Evolutionary conservation across 108 stramenopile genomes (phyloP).

Genomic region (Chaetoceros muelleri): DNA sequence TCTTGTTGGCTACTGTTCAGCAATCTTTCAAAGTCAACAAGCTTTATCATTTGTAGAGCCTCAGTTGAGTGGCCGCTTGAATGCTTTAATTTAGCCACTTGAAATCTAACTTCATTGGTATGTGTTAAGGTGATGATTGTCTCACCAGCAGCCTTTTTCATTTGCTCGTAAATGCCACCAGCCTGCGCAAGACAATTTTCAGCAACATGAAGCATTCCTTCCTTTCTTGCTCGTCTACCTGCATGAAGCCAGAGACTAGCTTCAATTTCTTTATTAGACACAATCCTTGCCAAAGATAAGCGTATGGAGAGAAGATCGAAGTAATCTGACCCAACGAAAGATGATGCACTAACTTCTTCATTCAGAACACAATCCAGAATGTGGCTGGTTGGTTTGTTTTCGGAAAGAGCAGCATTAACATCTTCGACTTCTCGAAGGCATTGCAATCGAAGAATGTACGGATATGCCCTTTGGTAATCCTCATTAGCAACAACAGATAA

Average conservation of each 20-base stretch:
- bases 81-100: conserved; percentile 74
- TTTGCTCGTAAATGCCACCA: conserved; percentile 17
- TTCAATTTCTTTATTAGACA: conserved; percentile 39
- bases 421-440: conserved; percentile 70
- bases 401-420: conserved; percentile 12
- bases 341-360: neutral
- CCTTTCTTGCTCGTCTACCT: conserved; percentile 65
- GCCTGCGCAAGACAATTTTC: conserved; percentile 58
- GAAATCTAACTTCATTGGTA: conserved; percentile 32
- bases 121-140: conserved; percentile 7
- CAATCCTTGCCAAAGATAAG: conserved; percentile 58
- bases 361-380: no score
- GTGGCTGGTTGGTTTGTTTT: no score
- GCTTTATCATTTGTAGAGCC: conserved; percentile 61
- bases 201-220: conserved; percentile 39
- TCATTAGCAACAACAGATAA: conserved; percentile 61
- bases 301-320: conserved; percentile 27
- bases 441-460: conserved; percentile 51
- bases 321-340: neutral
- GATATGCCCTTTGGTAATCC: conserved; percentile 62
- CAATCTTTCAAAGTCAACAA: conserved; percentile 19
- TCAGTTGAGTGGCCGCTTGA: conserved; percentile 35
- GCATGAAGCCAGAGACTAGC: conserved; percentile 54
- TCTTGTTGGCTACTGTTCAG: conserved; percentile 2
- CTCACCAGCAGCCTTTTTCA: neutral